Evolutionary conservation across 352 stramenopile genomes (phyloP).

Genomic region (Blastocystis sp.): DNA sequence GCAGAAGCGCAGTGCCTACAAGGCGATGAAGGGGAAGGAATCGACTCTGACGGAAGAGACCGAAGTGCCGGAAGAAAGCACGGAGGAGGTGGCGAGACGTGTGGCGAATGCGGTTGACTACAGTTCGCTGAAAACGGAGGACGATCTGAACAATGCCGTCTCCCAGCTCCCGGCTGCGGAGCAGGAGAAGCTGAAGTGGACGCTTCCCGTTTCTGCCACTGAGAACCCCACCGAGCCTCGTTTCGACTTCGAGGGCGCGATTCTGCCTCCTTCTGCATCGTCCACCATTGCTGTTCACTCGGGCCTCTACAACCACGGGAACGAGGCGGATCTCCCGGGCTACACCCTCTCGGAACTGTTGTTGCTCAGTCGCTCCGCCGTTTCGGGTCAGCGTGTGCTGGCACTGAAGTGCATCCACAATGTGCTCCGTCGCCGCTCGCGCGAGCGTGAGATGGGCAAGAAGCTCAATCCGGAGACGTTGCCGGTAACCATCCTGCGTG

Average conservation of each 20-base stretch:
- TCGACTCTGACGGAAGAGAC: not conserved
- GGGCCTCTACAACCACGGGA: conserved; percentile 65
- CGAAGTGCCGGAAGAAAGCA: not conserved
- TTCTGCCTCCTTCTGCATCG: conserved; percentile 27
- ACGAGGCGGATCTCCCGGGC: conserved; percentile 53
- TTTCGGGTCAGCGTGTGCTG: conserved; percentile 47
- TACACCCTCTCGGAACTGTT: conserved; percentile 51
- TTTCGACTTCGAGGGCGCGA: conserved; percentile 59
- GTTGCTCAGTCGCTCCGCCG: conserved; percentile 8
- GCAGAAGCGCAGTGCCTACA: conserved; percentile 41
- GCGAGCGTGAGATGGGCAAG: not conserved
- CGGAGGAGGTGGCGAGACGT: conserved; percentile 2
- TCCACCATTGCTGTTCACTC: conserved; percentile 37
- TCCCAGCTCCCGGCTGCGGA: conserved; percentile 34
- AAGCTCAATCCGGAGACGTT: not conserved
- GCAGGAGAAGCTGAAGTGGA: conserved; percentile 56
- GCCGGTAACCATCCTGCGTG: conserved; percentile 6
- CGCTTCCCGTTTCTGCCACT: not conserved
- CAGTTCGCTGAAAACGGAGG: conserved; percentile 35
- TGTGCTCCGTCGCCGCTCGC: conserved; percentile 22
- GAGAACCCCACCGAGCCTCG: conserved; percentile 18
- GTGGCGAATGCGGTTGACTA: conserved; percentile 53
- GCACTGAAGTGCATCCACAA: conserved; percentile 61
- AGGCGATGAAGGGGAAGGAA: not conserved
- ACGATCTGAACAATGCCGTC: conserved; percentile 36